These are phyloP conservation scores for Zygoascus hellenicus DNA, from an alignment of 1,139 yeast genomes.

Conservation along the genomic window DNA sequence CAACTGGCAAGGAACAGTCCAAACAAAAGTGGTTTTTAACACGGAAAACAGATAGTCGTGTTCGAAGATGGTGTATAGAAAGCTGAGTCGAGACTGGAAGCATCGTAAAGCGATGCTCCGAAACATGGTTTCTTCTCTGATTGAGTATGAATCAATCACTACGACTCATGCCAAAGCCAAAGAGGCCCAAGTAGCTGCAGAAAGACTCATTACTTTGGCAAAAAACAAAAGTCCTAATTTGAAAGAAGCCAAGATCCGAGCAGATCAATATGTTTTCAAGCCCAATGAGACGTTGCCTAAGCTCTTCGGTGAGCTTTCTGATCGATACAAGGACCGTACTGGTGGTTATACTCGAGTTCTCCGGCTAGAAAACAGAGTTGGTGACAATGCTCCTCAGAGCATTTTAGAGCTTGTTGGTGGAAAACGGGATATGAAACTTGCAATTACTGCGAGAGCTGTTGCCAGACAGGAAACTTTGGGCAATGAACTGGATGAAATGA, in stretches of 20 bases:
- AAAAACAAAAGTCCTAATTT: constrained; percentile 29
- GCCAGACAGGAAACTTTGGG: constrained; percentile 72
- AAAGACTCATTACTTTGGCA: constrained; percentile 50
- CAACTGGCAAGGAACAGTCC: too few relatives aligned
- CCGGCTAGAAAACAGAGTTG: constrained; percentile 77
- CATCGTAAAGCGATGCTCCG: constrained; percentile 52
- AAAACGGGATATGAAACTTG: constrained; percentile 65
- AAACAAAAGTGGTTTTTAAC: too few relatives aligned
- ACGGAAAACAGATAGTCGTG: neutral
- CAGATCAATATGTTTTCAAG: constrained; percentile 30
- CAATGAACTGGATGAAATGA: constrained; percentile 53
- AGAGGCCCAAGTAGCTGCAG: constrained; percentile 53
- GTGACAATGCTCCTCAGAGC: constrained; percentile 89
- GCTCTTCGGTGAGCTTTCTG: constrained; percentile 56
- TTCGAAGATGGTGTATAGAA: constrained; percentile 23
- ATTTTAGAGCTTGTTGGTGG: constrained; percentile 84
- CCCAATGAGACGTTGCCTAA: constrained; percentile 49
- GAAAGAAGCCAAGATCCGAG: constrained; percentile 23
- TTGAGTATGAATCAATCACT: constrained; percentile 61
- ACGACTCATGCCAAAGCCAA: constrained; percentile 72
- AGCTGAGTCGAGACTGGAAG: constrained; percentile 31
- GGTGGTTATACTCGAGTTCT: constrained; percentile 88
- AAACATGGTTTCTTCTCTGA: constrained; percentile 59
- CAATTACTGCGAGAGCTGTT: constrained; percentile 72
- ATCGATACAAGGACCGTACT: constrained; percentile 55